Base-by-base conservation (phyloP, 2,329 filamentous ascomycete genomes). In the Bipolaris victoriae region DNA sequence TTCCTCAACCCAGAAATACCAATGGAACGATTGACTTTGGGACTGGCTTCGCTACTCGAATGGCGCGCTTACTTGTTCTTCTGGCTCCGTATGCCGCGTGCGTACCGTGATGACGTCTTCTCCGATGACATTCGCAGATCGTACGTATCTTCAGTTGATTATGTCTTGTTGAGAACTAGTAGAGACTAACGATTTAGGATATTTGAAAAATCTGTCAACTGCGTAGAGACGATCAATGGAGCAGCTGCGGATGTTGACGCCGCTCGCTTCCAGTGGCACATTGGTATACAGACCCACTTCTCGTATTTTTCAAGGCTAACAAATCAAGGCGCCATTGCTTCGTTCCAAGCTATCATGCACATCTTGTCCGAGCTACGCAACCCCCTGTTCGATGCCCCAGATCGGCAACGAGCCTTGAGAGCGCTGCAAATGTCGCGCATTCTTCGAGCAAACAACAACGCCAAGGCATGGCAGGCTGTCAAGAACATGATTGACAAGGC, bases 231-330 rank as follows among this genome's bases (percentile, higher is more conserved):
- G 0, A 56, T 77, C 13, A 77, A 77, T 43, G 65, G 65, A 24
- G 72, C 74, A 3, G 68, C 68, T 4, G 62, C 70, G 15, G 75
- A 77, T 57, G 67, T 72, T 3, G 71, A 76, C 20, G 72, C 69
- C 10, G 74, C 71, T 46, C 71, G 70, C 3, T 77, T 76, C 45
- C 73, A 73, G 20, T 77, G 75, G 75, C 75, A 77, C 49, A 75
- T 77, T 50, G 71, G 72, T 72, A 49, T 20, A 61, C 56, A 13
- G n/a, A 43, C 37, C 3, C 2, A 24, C 13, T 11, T 13, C 16
- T 36, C 10, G 13, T 24, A 11, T 22, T 11, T 20, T 20, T 16
- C 13, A 29, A 36, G 3, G 35, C 63, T 69, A 48, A 70, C 40
- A 16, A 49, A 16, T 5, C 11, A 37, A 72, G 71, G 69, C n/a